Conservation (phyloP, 768 basidiomycete species). For the Naganishia friedmannii region DNA sequence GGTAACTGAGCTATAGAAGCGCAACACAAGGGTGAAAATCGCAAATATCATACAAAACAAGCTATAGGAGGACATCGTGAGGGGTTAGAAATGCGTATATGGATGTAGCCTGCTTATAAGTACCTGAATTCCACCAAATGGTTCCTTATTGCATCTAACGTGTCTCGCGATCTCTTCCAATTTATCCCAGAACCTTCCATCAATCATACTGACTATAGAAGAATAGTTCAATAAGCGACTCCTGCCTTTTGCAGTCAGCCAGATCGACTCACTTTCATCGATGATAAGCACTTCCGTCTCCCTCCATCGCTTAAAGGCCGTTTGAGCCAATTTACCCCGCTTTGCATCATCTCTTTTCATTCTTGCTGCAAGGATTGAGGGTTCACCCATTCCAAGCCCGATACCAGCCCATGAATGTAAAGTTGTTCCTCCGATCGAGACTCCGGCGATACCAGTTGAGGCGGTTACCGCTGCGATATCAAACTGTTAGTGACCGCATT, state of each 20-base stretch:
- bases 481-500: not conserved
- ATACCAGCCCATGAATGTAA: constrained; percentile 30
- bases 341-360: constrained; percentile 17
- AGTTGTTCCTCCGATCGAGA: constrained; percentile 25
- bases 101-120: not conserved
- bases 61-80: not conserved
- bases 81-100: not conserved
- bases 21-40: not conserved
- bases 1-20: not conserved
- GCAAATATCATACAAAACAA: constrained; percentile 20
- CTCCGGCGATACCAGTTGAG: constrained; percentile 29
- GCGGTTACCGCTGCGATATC: constrained; percentile 24
- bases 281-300: constrained; percentile 30
- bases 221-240: not conserved
- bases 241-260: not conserved
- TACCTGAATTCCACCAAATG: constrained; percentile 32
- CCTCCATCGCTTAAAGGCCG: constrained; percentile 26
- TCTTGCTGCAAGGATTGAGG: not conserved
- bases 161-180: constrained; percentile 19
- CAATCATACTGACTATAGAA: constrained; percentile 30
- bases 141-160: not conserved
- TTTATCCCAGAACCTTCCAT: constrained; percentile 32
- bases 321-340: constrained; percentile 7
- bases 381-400: constrained; percentile 14
- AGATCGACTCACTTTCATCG: constrained; percentile 27